phyloP scores from a whole-genome alignment of 2,329 filamentous ascomycete species.

The Blastomyces percursus region DNA sequence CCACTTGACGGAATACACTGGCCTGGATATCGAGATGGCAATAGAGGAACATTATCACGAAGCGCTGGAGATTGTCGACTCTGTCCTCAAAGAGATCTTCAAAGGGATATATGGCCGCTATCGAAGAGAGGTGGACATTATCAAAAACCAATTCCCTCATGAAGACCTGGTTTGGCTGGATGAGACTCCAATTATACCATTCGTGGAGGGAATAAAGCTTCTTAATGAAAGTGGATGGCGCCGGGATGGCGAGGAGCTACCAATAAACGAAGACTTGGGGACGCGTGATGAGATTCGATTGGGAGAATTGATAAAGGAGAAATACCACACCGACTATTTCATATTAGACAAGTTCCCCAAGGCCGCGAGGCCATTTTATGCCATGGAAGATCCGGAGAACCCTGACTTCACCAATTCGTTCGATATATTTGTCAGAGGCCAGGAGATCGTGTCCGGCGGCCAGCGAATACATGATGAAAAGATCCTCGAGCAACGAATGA shows the following conservation, averaged over 20 bases:
- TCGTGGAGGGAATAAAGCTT: conserved; percentile 68
- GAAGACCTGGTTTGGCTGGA: conserved; percentile 80
- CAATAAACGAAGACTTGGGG: conserved; percentile 66
- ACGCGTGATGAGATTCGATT: conserved; percentile 81
- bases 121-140: conserved; percentile 60
- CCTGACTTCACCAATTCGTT: conserved; percentile 72
- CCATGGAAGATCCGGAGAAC: conserved; percentile 69
- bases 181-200: conserved; percentile 69
- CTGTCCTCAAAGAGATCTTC: conserved; percentile 70
- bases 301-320: conserved; percentile 72
- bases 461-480: conserved; percentile 80
- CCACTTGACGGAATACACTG: conserved; percentile 89
- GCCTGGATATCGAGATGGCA: conserved; percentile 84
- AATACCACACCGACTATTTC: conserved; percentile 83
- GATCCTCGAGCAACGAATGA: conserved; percentile 68
- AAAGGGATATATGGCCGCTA: conserved; percentile 58
- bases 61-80: conserved; percentile 66
- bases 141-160: conserved; percentile 77
- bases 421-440: conserved; percentile 86
- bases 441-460: conserved; percentile 84
- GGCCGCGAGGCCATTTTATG: conserved; percentile 79
- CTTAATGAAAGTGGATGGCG: conserved; percentile 66
- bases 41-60: conserved; percentile 86
- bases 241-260: conserved; percentile 64
- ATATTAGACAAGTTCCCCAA: conserved; percentile 87